phyloP scores from a whole-genome alignment of 106 monocot genomes.

The Allium fistulosum region DNA sequence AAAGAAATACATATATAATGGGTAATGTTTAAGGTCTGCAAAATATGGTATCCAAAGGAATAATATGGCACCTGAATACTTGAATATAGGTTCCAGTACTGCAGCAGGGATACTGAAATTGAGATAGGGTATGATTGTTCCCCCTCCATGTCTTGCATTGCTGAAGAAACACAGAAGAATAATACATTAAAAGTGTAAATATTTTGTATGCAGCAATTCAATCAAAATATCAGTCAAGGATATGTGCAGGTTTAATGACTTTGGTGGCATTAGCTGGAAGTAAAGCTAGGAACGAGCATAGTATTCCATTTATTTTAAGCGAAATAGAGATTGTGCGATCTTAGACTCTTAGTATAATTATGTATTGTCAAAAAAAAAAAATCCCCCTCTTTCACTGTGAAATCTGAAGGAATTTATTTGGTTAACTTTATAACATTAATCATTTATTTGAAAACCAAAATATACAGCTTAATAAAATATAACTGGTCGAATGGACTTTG shows the following conservation, averaged over 20 bases:
- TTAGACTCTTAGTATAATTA: not conserved
- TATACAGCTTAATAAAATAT: no score
- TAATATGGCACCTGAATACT: conserved; percentile 50
- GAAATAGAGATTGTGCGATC: not conserved
- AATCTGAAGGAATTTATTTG: no score
- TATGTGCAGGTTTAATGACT: no score
- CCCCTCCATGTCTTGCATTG: conserved; percentile 85
- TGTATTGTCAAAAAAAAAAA: not conserved
- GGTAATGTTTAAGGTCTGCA: not conserved
- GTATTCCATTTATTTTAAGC: not conserved
- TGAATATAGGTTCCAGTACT: conserved; percentile 64
- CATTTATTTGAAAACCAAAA: no score
- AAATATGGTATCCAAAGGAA: not conserved
- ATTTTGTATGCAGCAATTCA: not conserved
- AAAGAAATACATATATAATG: not conserved
- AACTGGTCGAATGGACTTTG: no score
- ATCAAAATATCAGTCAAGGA: no score
- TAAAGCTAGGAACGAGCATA: not conserved
- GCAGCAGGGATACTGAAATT: conserved; percentile 92
- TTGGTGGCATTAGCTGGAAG: not conserved
- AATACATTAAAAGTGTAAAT: not conserved
- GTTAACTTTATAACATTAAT: no score
- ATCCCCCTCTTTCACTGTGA: no score
- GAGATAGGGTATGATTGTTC: conserved; percentile 75
- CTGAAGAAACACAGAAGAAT: conserved; percentile 29